Conservation (phyloP, 768 basidiomycete genomes). For the Hysterangium stoloniferum region DNA sequence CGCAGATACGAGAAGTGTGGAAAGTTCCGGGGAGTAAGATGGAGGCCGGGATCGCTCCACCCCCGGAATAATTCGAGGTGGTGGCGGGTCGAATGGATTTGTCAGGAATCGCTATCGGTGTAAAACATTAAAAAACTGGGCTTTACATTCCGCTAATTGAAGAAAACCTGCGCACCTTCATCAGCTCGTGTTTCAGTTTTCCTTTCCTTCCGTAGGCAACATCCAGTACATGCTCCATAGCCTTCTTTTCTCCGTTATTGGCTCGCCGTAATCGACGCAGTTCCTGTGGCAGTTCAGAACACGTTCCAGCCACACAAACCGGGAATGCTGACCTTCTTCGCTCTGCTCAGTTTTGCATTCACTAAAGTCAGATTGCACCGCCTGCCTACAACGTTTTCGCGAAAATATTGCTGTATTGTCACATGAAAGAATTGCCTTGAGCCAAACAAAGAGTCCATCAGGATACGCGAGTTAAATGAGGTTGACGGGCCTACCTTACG, state of each 20-base stretch:
- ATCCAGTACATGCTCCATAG: conserved; percentile 53
- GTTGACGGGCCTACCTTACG: conserved; percentile 31
- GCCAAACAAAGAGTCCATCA: background rate
- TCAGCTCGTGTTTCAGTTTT: conserved; percentile 57
- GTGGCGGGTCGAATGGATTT: conserved; percentile 34
- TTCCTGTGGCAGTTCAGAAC: conserved; percentile 32
- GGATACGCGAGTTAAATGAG: background rate
- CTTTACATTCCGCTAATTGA: background rate
- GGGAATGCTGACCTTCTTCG: background rate
- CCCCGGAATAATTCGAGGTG: conserved; percentile 42
- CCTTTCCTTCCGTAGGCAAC: conserved; percentile 73
- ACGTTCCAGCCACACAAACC: background rate
- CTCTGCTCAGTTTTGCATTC: conserved; percentile 3
- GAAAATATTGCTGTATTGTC: conserved; percentile 6
- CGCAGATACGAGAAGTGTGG: conserved; percentile 49
- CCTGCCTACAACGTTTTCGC: conserved; percentile 3
- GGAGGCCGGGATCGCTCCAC: conserved; percentile 56
- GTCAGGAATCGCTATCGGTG: conserved; percentile 45
- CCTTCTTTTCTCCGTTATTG: conserved; percentile 38
- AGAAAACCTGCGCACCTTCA: conserved; percentile 42
- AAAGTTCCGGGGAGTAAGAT: conserved; percentile 53
- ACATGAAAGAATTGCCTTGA: conserved; percentile 7
- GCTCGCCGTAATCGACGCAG: conserved; percentile 46
- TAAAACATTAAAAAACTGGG: conserved; percentile 8
- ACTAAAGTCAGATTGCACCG: conserved; percentile 4